Evolutionary conservation across 192 early-diverging fungal species (phyloP).

Genomic region (Endogone sp.): DNA sequence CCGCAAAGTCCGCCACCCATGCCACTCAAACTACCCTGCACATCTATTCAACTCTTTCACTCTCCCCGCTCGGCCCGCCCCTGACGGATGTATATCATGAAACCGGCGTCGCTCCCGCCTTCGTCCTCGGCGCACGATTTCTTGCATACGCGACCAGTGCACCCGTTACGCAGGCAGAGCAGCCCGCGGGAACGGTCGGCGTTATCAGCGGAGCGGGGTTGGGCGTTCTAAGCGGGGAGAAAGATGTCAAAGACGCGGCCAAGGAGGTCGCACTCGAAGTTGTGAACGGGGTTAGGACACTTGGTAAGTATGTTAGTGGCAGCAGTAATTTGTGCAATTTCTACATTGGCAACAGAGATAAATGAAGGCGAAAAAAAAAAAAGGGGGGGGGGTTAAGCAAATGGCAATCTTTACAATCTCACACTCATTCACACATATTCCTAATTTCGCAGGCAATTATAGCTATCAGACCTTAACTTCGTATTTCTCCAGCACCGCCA

Average conservation of each 20-base stretch:
- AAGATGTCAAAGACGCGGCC: slow-evolving; percentile 52
- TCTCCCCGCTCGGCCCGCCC: slow-evolving; percentile 17
- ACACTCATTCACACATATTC: too few relatives aligned
- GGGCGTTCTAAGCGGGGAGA: slow-evolving; percentile 25
- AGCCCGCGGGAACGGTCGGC: slow-evolving; percentile 10
- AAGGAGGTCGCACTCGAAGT: slow-evolving; percentile 79
- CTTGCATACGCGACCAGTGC: slow-evolving; percentile 68
- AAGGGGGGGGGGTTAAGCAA: neutral
- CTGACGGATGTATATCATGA: slow-evolving; percentile 50
- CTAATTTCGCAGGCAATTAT: slow-evolving; percentile 12
- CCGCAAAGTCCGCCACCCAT: neutral
- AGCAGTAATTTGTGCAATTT: neutral
- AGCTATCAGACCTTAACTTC: slow-evolving; percentile 65
- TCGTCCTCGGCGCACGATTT: slow-evolving; percentile 61
- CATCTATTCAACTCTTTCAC: slow-evolving; percentile 50
- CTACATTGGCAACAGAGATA: neutral
- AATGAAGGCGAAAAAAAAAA: neutral
- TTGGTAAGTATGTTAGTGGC: slow-evolving; percentile 38
- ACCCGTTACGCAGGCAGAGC: slow-evolving; percentile 25
- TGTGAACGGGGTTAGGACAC: slow-evolving; percentile 67
- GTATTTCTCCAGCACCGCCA: slow-evolving; percentile 48
- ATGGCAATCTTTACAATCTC: neutral
- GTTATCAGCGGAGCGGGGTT: slow-evolving; percentile 18
- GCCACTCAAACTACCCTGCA: slow-evolving; percentile 14
- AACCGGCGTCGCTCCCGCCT: slow-evolving; percentile 19